Evolutionary conservation across 2,329 filamentous ascomycete species (phyloP), one percentile per base, ranked within the genome.

Genomic region (Botryotinia narcissicola): DNA sequence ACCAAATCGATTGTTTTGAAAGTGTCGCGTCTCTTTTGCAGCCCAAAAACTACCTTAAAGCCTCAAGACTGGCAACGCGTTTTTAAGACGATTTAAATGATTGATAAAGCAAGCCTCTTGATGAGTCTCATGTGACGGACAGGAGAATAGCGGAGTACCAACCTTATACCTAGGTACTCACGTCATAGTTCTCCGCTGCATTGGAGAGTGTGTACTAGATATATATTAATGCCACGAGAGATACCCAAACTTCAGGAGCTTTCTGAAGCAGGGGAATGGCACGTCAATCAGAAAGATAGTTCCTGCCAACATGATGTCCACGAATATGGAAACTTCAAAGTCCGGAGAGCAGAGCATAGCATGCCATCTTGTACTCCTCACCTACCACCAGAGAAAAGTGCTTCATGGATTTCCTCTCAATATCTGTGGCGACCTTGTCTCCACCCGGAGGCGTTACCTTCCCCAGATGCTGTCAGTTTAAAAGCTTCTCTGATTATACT

Each of bases 391-490:
- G 68, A 5, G 75, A 80, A 67, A 78, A 78, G 72, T 32, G 63
- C 4, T 40, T 78, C 1, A 78, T 80, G 40, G 73, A 78, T 44
- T 70, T 75, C 1, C 73, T 77, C 9, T 77, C 77, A 10, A 72
- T 76, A 4, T 61, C 78, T 12, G 77, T 76, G 10, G 76, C 78
- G n/a, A 78, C 74, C 1, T 79, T 79, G 54, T 79, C 78, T 9
- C 75, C 73, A 0, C 77, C 77, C 46, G 74, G 76, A 5, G 73
- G 72, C 4, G 77, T 78, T 20, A 79, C 80, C 22, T 80, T 80
- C 80, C 80, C 70, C 20, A 48, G 8, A 48, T 48, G 20, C 20
- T 48, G 46, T 48, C 22, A 48, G 46, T 48, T 10, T 9, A 25
- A 10, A 16, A 48, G 8, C 20, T 48, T 22, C 46, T 25, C 20